Conservation (phyloP, 352 stramenopile species). For the Aphanomyces stellatus region DNA sequence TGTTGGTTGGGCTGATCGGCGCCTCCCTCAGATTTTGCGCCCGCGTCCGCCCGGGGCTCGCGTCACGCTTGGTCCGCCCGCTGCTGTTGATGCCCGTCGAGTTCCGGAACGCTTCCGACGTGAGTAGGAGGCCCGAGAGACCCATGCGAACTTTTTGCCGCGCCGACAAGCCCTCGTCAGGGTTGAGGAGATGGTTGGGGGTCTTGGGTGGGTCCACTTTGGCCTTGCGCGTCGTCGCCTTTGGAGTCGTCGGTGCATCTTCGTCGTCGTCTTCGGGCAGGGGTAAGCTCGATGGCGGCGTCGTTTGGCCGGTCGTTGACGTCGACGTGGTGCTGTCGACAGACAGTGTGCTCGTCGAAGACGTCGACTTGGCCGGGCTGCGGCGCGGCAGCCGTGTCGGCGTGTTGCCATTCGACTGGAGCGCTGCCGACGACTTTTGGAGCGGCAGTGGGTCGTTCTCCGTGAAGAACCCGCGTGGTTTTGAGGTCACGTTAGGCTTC, state of each 20-base stretch:
- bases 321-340: background rate
- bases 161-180: constrained; percentile 35
- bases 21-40: constrained; percentile 20
- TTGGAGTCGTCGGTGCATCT: constrained; percentile 29
- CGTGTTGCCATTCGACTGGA: background rate
- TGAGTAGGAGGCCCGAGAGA: constrained; percentile 32
- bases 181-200: constrained; percentile 32
- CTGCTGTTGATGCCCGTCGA: constrained; percentile 27
- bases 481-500: background rate
- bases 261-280: background rate
- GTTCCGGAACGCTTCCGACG: constrained; percentile 25
- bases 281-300: background rate
- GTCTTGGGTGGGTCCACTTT: constrained; percentile 44
- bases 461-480: constrained; percentile 3
- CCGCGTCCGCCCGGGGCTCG: constrained; percentile 14
- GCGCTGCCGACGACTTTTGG: background rate
- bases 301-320: background rate
- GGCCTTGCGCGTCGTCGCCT: constrained; percentile 39
- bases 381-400: background rate
- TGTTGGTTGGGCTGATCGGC: constrained; percentile 19
- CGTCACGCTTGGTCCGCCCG: constrained; percentile 20
- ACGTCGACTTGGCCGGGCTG: background rate
- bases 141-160: constrained; percentile 52
- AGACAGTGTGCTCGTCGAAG: background rate
- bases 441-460: constrained; percentile 5